Conservation (phyloP, 2,329 filamentous ascomycete species). For the Aspergillus puulaauensis region DNA sequence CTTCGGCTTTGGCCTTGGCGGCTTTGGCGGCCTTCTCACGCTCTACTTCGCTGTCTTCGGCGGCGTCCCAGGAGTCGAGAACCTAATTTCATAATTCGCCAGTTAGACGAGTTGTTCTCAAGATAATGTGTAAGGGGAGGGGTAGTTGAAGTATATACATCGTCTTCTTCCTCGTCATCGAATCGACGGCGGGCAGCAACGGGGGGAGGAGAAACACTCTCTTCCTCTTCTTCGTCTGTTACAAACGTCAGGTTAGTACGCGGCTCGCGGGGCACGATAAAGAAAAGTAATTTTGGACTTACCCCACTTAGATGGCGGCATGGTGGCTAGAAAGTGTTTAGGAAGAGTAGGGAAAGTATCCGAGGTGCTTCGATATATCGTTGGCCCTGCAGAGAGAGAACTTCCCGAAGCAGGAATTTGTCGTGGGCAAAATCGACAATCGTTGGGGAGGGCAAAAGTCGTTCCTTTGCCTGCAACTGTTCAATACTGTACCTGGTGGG, state of each 20-base stretch:
- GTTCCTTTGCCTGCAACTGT: slow-evolving; percentile 4
- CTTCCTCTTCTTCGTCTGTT: slow-evolving; percentile 55
- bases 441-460: slow-evolving; percentile 12
- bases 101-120: not conserved
- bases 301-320: slow-evolving; percentile 53
- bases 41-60: slow-evolving; percentile 94
- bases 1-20: slow-evolving; percentile 81
- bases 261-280: not conserved
- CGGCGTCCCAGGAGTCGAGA: slow-evolving; percentile 94
- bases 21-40: slow-evolving; percentile 91
- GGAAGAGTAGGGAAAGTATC: slow-evolving; percentile 4
- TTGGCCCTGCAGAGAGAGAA: not conserved
- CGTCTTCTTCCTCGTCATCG: slow-evolving; percentile 86
- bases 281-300: slow-evolving; percentile 27
- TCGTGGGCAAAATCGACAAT: slow-evolving; percentile 4
- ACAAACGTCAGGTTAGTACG: slow-evolving; percentile 6
- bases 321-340: slow-evolving; percentile 27
- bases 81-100: slow-evolving; percentile 57
- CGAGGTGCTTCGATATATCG: slow-evolving; percentile 1
- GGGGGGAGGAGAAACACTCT: slow-evolving; percentile 49
- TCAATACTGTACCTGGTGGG: slow-evolving; percentile 17
- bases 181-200: slow-evolving; percentile 67
- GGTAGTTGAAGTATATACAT: slow-evolving; percentile 55
- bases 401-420: not conserved
- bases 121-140: not conserved